Base-by-base conservation (phyloP, 2,329 filamentous ascomycete species). In the Phoma herbarum region DNA sequence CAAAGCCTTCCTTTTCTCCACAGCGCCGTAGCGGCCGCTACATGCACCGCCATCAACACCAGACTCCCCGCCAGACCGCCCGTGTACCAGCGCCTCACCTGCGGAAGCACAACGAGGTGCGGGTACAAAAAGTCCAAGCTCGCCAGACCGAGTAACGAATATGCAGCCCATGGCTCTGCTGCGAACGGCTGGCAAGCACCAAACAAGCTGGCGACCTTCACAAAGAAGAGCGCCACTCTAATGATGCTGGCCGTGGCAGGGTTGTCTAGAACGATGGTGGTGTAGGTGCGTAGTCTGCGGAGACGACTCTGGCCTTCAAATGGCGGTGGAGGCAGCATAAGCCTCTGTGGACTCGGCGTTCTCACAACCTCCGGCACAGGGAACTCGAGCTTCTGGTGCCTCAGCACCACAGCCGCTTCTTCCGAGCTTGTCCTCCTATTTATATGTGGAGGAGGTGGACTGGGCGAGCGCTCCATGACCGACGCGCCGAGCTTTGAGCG, bases 121-220 rank as follows among this genome's bases (percentile, higher is more conserved):
- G 56, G 56, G n/a, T 76, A 63, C 1, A 79, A 68, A 16, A 85
- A 75, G 62, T 93, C 91, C 12, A 92, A 67, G 1, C 85, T 86
- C 9, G 91, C 92, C 8, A 94, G 75, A 3, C 84, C 77, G 4
- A 96, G 78, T 2, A 96, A 79, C 3, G 90, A 87, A 64, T 89
- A 88, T 4, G 87, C 82, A 4, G 93, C 77, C 74, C 85, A 85
- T 7, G 86, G 80, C 43, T 84, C 88, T n/a, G 86, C 82, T 42
- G 87, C 86, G 57, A 88, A 88, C 0, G 92, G 92, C 73, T 86
- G 87, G 74, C 93, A 97, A 0, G 89, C 85, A 45, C 84, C 82
- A 2, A 85, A 82, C 10, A 95, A 77, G 0, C 86, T 86, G 12
- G 84, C 78, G 9, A 93, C 78, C 75, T 96, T 97, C 48, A 84